Conservation (phyloP, 345 rosid species). For the Populus davidiana region DNA sequence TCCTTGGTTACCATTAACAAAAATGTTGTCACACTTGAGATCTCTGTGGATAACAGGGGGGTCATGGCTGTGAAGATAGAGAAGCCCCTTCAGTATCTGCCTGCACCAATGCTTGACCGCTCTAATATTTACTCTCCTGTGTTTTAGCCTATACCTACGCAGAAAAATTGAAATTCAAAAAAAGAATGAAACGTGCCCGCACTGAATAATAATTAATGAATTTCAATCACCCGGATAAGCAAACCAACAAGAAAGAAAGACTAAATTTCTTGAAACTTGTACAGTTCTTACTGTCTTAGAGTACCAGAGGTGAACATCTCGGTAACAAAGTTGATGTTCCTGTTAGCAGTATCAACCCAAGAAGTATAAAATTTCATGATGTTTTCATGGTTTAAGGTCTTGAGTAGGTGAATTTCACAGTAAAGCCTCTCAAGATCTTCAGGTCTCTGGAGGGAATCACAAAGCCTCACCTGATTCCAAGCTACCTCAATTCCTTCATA, state of each 20-base stretch:
- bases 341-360: conserved; percentile 79
- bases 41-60: conserved; percentile 91
- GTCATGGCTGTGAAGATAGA: conserved; percentile 60
- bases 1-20: conserved; percentile 90
- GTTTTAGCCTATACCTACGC: conserved; percentile 75
- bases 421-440: conserved; percentile 94
- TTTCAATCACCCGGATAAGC: conserved; percentile 6
- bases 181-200: neutral
- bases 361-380: conserved; percentile 94
- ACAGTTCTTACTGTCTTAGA: conserved; percentile 71
- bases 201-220: neutral
- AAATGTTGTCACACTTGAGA: conserved; percentile 93
- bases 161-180: conserved; percentile 11
- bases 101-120: conserved; percentile 97
- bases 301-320: conserved; percentile 99
- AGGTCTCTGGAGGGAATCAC: conserved; percentile 81
- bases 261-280: neutral
- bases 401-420: conserved; percentile 90
- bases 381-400: conserved; percentile 82
- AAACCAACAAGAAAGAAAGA: conserved; percentile 4
- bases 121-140: conserved; percentile 80
- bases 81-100: conserved; percentile 83
- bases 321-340: conserved; percentile 89
- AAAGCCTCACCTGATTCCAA: conserved; percentile 97
- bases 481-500: conserved; percentile 96